Evolutionary conservation across 371 early-diverging fungal genomes (phyloP).

Genomic region (Lichtheimia ornata): DNA sequence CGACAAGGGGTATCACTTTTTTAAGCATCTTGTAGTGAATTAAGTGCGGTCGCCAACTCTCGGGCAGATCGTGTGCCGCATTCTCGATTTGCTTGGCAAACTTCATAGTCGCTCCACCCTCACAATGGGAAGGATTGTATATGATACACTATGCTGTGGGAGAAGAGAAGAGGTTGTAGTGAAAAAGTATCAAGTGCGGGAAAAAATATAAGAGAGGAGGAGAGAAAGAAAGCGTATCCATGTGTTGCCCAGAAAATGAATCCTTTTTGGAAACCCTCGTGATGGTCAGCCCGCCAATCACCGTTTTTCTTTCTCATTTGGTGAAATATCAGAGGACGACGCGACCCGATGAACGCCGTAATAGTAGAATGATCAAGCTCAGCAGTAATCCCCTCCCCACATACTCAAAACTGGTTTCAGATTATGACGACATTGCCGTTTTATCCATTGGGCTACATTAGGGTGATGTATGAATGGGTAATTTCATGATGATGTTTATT

Average conservation of each 20-base stretch:
- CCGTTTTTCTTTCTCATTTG: conserved; percentile 3
- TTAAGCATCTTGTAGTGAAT: conserved; percentile 69
- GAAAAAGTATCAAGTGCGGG: background rate
- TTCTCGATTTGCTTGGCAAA: conserved; percentile 73
- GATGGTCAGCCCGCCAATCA: conserved; percentile 13
- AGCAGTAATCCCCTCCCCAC: too few species aligned
- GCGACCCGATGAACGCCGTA: too few species aligned
- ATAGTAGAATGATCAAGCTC: too few species aligned
- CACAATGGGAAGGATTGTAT: background rate
- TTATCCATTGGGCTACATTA: too few species aligned
- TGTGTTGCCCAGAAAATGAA: background rate
- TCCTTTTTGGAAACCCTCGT: conserved; percentile 6
- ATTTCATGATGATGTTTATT: too few species aligned
- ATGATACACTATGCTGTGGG: too few species aligned
- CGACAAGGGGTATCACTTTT: conserved; percentile 62
- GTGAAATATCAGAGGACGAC: background rate
- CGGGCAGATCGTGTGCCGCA: conserved; percentile 66
- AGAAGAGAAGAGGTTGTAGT: background rate
- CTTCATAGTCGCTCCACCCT: conserved; percentile 54
- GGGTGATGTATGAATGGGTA: too few species aligned
- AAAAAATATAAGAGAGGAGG: background rate
- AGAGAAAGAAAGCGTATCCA: background rate
- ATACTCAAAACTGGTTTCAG: too few species aligned
- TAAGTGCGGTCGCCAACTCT: conserved; percentile 64
- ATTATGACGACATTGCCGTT: too few species aligned